Evolutionary conservation across 169 alveolate genomes (phyloP), one percentile per base, ranked within the genome.

Genomic region (Blepharisma undulans): DNA sequence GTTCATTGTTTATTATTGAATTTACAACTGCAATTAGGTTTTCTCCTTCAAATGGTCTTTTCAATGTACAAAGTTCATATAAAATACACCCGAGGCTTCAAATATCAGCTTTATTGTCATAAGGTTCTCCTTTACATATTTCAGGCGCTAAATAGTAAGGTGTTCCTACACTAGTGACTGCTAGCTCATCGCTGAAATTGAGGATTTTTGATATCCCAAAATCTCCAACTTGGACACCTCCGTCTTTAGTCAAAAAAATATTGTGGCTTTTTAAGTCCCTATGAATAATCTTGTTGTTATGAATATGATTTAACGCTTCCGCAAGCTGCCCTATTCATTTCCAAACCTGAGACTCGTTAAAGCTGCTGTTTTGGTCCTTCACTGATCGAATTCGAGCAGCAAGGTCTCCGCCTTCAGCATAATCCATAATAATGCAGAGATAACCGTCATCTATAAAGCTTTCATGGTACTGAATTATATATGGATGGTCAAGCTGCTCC

Each of bases 381-480:
- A 94, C 93, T 79, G 93, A 84, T 27, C 90, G 90, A 30, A 96
- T 94, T 92, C 90, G 93, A 7, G 94, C 84, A 60, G 92, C 89
- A 78, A 96, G 91, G 86, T 94, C 97, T 84, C 98, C 98, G 72
- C 94, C 94, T 81, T 96, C 97, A 12, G 97, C 97, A 78, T 93
- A 96, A 89, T 96, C 98, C 97, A 95, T 96, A 21, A 96, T 96
- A 25, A 96, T 95, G 79, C 97, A 95, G 36, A 96, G 92, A 76
- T 89, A 92, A 4, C 59, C 33, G 19, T 72, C 82, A 29, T 86
- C 74, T 10, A 71, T 29, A 91, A 96, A 96, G 71, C 97, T 96
- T 84, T 97, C 99, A 88, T 96, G 95, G 92, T 97, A 98, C 21
- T 98, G 97, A 2, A 98, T 98, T 66, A 98, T 97, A 88, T 98